Base-by-base conservation (phyloP, 768 basidiomycete genomes). In the Boletus pseudo-olivaceus region DNA sequence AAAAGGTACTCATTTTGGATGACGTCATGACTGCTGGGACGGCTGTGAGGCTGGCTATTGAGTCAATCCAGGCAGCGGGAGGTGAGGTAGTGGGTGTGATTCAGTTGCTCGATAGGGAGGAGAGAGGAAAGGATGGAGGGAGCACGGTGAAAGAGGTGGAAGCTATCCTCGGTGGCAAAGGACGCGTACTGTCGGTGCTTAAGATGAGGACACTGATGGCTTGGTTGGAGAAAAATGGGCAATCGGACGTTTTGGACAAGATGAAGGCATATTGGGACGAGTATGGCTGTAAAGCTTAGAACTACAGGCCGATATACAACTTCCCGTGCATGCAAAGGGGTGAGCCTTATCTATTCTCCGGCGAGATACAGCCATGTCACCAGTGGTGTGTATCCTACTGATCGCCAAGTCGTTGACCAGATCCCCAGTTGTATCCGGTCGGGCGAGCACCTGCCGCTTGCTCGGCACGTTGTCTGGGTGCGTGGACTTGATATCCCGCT, bases 1-100 rank as follows among this genome's bases (percentile, higher is more conserved):
- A 89, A 68, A 77, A 79, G 47, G 90, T 98, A 3, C 82, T 98
- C 47, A 82, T 98, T 42, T 77, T 98, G 33, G 96, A 99, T 76
- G 96, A 99, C 61, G 97, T 99, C 49, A 92, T 98, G 79, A 98
- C 97, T 2, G 82, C 87, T 11, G 90, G 90, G 14, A 96, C 88
- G 23, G 96, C 96, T 5, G 85, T 94, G 30, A 82, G 94, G 9
- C 81, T 84, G 33, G 88, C 94, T 3, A 87, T 96, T 47, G 83
- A 85, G 43, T 82, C 85, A 8, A 86, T 98, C 17, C 69, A 71
- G 34, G 67, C 73, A 46, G 78, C 81, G 37, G 88, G 88, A 2
- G 93, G 95, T 0, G 78, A 88, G 50, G 85, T 97, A 7, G 88
- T 94, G 0, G 96, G 96, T 1, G 89, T 97, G 19, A 80, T 96